Conservation (phyloP, 164 flowering plant species). For the Hamamelis virginiana region DNA sequence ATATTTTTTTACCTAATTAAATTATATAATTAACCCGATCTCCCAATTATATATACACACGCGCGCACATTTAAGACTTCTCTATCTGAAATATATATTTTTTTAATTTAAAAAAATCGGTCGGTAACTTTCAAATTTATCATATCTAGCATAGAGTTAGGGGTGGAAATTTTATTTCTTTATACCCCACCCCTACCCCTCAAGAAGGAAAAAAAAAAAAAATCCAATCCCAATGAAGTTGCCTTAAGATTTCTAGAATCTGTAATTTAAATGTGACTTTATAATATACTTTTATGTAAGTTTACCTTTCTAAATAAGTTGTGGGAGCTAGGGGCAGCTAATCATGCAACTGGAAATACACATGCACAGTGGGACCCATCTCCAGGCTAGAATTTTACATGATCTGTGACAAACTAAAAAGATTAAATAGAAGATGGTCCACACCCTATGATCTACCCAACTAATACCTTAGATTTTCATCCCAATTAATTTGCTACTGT, state of each 20-base stretch:
- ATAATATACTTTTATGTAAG: conserved; percentile 2
- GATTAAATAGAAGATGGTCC: too few relatives aligned
- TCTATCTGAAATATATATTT: too few relatives aligned
- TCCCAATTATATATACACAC: not conserved
- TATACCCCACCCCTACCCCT: too few relatives aligned
- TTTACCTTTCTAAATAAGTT: conserved; percentile 4
- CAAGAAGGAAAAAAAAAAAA: too few relatives aligned
- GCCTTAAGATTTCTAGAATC: conserved; percentile 21
- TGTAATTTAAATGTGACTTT: conserved; percentile 16
- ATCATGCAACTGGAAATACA: not conserved
- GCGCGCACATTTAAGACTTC: too few relatives aligned
- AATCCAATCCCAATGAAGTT: conserved; percentile 17
- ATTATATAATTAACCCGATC: not conserved
- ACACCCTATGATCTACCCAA: too few relatives aligned
- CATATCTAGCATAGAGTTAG: not conserved
- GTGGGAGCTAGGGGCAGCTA: not conserved
- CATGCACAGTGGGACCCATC: not conserved
- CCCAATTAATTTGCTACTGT: too few relatives aligned
- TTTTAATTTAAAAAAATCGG: too few relatives aligned
- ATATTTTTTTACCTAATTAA: not conserved
- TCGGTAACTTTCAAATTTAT: not conserved
- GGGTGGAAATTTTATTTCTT: not conserved
- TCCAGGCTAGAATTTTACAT: not conserved
- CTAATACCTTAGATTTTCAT: too few relatives aligned
- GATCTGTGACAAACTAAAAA: too few relatives aligned